Conservation (phyloP, 2,329 filamentous ascomycete genomes). For the Tolypocladium sp. region DNA sequence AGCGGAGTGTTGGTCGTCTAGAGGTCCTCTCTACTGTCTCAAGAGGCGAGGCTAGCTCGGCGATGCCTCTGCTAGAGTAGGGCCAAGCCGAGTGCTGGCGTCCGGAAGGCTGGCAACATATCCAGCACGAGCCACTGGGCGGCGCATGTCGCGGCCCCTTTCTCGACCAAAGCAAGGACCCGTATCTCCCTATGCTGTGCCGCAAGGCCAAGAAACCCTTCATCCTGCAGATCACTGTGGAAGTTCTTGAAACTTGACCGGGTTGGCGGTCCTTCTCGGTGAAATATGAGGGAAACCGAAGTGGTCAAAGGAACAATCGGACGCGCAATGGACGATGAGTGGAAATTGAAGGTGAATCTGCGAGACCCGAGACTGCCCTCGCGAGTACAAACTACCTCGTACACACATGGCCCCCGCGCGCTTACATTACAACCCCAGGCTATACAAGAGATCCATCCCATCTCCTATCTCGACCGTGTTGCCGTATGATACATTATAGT, state of each 20-base stretch:
- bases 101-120: neutral
- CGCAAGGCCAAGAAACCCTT: neutral
- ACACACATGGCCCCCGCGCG: neutral
- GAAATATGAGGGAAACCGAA: neutral
- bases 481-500: constrained; percentile 26
- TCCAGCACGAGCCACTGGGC: neutral
- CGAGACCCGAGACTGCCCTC: constrained; percentile 11
- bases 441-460: constrained; percentile 1
- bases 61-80: neutral
- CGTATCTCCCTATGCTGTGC: neutral
- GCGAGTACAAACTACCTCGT: constrained; percentile 5
- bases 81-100: neutral
- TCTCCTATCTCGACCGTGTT: constrained; percentile 5
- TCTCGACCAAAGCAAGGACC: neutral
- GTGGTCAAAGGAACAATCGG: neutral
- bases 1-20: neutral
- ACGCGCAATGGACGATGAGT: constrained; percentile 7
- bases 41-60: neutral
- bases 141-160: neutral
- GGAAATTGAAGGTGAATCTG: constrained; percentile 17
- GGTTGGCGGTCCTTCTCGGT: neutral
- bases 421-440: constrained; percentile 1
- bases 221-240: neutral
- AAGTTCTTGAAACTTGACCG: neutral
- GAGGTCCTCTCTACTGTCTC: neutral